Evolutionary conservation across 805 yeast species (phyloP).

Genomic region (Deakozyma indianensis): DNA sequence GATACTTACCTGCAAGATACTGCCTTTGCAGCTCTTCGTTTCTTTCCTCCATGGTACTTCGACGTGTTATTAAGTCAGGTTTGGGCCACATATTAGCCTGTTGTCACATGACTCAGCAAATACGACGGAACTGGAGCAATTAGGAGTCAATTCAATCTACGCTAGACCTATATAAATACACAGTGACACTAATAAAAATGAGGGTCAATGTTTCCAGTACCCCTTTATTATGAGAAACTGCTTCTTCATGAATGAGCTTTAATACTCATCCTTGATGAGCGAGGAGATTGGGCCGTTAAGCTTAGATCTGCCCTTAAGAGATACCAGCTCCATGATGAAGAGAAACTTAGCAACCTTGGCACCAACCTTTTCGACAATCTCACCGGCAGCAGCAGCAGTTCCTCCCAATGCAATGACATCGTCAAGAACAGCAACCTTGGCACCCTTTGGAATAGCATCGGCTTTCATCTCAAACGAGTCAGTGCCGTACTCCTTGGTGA

Average conservation of each 20-base stretch:
- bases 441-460: conserved; percentile 63
- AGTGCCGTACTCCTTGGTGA: conserved; percentile 80
- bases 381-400: conserved; percentile 87
- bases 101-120: too few relatives aligned
- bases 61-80: too few relatives aligned
- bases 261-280: conserved; percentile 65
- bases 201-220: too few relatives aligned
- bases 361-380: conserved; percentile 50
- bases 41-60: neutral
- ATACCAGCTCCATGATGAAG: conserved; percentile 89
- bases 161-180: too few relatives aligned
- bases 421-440: conserved; percentile 78
- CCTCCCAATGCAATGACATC: conserved; percentile 99
- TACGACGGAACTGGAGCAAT: too few relatives aligned
- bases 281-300: conserved; percentile 83
- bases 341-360: conserved; percentile 68
- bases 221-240: too few relatives aligned
- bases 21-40: neutral
- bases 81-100: too few relatives aligned
- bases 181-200: too few relatives aligned
- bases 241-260: too few relatives aligned
- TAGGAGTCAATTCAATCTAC: too few relatives aligned
- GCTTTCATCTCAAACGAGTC: conserved; percentile 84
- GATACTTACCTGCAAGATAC: neutral
- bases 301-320: conserved; percentile 84